A percentile compares a stretch with the other conserved stretches of the same genome.
Conservation (phyloP, 345 rosid species). For the Populus tremula region DNA sequence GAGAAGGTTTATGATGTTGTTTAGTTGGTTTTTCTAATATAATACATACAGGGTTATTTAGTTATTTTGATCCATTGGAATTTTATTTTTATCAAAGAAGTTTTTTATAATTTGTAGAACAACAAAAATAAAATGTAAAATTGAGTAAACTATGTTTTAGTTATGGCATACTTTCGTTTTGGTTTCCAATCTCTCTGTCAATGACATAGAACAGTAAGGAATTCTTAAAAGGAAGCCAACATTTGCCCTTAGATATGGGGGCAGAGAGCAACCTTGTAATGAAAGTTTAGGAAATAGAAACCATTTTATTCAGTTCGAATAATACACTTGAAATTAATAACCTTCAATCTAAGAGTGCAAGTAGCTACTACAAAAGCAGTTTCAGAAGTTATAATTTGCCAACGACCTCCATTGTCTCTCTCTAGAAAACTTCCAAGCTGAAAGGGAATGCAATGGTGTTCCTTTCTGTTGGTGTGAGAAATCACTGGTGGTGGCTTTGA, state of each 20-base stretch:
- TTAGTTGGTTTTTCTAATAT: too few relatives aligned
- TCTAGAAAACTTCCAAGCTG: conserved; percentile 45
- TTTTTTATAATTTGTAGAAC: too few relatives aligned
- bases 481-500: too few relatives aligned
- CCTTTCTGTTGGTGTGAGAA: too few relatives aligned
- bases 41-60: too few relatives aligned
- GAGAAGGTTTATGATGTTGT: too few relatives aligned
- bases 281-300: not conserved
- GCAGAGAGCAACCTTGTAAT: not conserved
- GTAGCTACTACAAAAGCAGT: not conserved
- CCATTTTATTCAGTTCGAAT: not conserved
- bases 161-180: not conserved
- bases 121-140: too few relatives aligned
- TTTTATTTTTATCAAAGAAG: too few relatives aligned
- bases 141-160: too few relatives aligned
- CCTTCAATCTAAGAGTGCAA: not conserved
- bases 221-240: not conserved
- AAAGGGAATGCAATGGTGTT: conserved; percentile 41
- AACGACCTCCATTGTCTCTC: conserved; percentile 13
- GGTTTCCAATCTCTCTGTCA: not conserved
- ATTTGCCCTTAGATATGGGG: not conserved
- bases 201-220: not conserved
- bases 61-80: too few relatives aligned
- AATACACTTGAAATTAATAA: not conserved
- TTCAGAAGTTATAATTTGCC: not conserved